Evolutionary conservation across 2,329 filamentous ascomycete genomes (phyloP).

Genomic region (Alternaria panax): DNA sequence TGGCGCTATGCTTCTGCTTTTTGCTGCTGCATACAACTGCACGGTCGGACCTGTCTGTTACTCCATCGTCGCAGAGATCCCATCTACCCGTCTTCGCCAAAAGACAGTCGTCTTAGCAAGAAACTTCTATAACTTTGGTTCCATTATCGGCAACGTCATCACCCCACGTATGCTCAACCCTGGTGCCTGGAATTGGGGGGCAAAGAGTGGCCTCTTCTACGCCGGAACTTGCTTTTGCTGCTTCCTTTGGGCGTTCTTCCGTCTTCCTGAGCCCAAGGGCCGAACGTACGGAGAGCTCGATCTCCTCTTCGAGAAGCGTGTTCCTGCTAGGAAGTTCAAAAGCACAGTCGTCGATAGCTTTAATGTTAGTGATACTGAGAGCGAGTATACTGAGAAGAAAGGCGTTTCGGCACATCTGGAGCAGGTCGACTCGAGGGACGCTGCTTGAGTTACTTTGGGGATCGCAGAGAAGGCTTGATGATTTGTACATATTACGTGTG

Average conservation of each 20-base stretch:
- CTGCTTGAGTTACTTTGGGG: not conserved
- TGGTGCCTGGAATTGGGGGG: slow-evolving; percentile 67
- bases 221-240: slow-evolving; percentile 79
- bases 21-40: slow-evolving; percentile 77
- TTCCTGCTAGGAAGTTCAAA: slow-evolving; percentile 43
- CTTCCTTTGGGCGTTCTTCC: slow-evolving; percentile 80
- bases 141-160: slow-evolving; percentile 71
- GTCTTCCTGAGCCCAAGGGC: slow-evolving; percentile 79
- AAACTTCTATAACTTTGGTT: slow-evolving; percentile 77
- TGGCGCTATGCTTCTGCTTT: slow-evolving; percentile 45
- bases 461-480: not conserved
- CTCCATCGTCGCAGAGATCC: slow-evolving; percentile 84
- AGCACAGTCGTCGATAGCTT: slow-evolving; percentile 37
- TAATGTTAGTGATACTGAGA: slow-evolving; percentile 25
- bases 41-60: slow-evolving; percentile 90
- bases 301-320: slow-evolving; percentile 72
- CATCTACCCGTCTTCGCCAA: slow-evolving; percentile 82
- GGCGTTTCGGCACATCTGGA: slow-evolving; percentile 35
- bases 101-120: slow-evolving; percentile 89
- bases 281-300: slow-evolving; percentile 87
- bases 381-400: slow-evolving; percentile 36
- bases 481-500: slow-evolving; percentile 8
- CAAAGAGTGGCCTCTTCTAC: slow-evolving; percentile 89
- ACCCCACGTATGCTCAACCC: slow-evolving; percentile 49
- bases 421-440: slow-evolving; percentile 29